Evolutionary conservation across 768 basidiomycete species (phyloP), one percentile per base, ranked within the genome.

Genomic region (Rossbeevera mucosa): DNA sequence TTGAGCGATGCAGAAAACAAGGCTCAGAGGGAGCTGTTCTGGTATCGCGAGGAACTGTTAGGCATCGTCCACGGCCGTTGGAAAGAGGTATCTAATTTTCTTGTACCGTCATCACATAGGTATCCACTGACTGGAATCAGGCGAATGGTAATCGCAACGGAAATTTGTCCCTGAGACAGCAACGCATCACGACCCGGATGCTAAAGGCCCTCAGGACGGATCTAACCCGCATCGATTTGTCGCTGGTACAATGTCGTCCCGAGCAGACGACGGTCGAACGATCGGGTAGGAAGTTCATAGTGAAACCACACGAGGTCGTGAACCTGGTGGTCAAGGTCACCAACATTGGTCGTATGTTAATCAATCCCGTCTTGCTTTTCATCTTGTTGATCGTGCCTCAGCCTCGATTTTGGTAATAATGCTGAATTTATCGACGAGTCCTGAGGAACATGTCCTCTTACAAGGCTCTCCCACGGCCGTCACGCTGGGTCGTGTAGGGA

Each of bases 1-100:
- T 70, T 89, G 52, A 79, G 85, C 1, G 64, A 70, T 11, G 72
- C 69, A 42, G 85, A 91, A 58, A 79, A 86, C 54, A 75, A 73
- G 40, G 63, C 75, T 9, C 86, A 92, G 64, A 77, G 83, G 33
- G 89, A 93, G 64, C 65, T 94, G 14, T 99, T 98, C 73, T 99
- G 96, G 96, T 95, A 96, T 66, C 78, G 94, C 30, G 94, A 99
- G 67, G 83, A 86, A 56, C 71, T 99, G 9, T 80, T 98, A 61
- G 80, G 80, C 43, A 70, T 72, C 46, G 65, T 97, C 13, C 74
- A 72, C 12, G 86, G 86, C 9, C 75, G 74, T 16, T 99, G 96
- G 96, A 79, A 79, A 63, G 96, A 98, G 81, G 94, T 92, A 38
- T 5, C 0, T 2, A 53, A 49, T 28, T 31, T 48, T 53, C 21